A percentile compares a stretch with the other conserved stretches of the same genome.
Evolutionary conservation across 2,329 filamentous ascomycete species (phyloP).

Genomic region (Zymoseptoria passerinii): DNA sequence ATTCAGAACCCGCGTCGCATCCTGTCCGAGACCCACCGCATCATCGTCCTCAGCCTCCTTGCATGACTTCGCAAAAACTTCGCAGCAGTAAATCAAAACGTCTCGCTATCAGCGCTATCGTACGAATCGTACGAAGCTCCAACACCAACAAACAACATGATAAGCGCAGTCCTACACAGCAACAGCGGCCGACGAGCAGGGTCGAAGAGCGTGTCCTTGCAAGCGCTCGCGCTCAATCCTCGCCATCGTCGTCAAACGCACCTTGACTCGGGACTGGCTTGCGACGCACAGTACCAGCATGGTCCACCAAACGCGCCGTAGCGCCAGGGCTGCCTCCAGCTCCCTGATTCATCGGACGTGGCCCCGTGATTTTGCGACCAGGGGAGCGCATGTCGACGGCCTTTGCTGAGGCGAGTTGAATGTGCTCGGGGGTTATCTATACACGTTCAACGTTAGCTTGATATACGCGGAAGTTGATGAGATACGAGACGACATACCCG

Average conservation of each 20-base stretch:
- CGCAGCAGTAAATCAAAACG: conserved; percentile 8
- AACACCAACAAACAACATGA: background rate
- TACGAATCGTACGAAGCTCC: conserved; percentile 16
- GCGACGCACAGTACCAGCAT: conserved; percentile 19
- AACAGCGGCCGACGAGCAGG: background rate
- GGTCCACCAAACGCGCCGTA: conserved; percentile 2
- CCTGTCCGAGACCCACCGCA: background rate
- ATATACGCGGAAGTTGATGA: background rate
- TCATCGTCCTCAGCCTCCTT: no score
- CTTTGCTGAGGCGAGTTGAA: conserved; percentile 18
- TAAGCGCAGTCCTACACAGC: background rate
- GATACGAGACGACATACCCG: conserved; percentile 15
- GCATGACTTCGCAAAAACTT: background rate
- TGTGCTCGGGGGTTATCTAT: conserved; percentile 24
- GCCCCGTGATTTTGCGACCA: conserved; percentile 41
- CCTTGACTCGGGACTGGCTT: conserved; percentile 25
- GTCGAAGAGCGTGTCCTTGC: background rate
- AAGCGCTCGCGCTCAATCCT: background rate
- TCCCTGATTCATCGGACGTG: conserved; percentile 40
- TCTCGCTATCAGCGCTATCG: conserved; percentile 18
- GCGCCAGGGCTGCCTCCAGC: conserved; percentile 18
- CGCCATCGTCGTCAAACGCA: conserved; percentile 2
- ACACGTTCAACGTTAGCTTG: background rate
- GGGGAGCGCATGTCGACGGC: conserved; percentile 27
- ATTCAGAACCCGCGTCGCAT: no score